Conservation (phyloP, 371 early-diverging fungal genomes). For the Mucor indicus region DNA sequence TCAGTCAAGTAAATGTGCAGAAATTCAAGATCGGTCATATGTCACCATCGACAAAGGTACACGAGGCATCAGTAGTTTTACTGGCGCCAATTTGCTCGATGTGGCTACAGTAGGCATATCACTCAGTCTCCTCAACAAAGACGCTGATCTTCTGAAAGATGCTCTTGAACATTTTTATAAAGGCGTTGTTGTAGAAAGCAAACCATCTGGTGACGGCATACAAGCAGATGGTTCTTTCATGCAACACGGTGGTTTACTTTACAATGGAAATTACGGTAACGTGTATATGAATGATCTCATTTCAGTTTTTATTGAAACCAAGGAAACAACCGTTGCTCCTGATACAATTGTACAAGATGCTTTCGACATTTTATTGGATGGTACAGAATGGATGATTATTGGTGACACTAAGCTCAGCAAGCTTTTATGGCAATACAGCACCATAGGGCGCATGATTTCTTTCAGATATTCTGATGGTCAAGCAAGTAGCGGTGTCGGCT, state of each 20-base stretch:
- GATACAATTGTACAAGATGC: slow-evolving; percentile 1
- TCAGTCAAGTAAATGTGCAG: slow-evolving; percentile 11
- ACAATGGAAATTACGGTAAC: slow-evolving; percentile 34
- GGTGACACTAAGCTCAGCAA: slow-evolving; percentile 11
- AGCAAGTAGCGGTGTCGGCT: slow-evolving; percentile 20
- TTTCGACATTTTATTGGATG: slow-evolving; percentile 21
- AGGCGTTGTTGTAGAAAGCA: slow-evolving; percentile 7
- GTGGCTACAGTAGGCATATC: slow-evolving; percentile 23
- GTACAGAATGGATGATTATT: slow-evolving; percentile 35
- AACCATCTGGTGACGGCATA: slow-evolving; percentile 21
- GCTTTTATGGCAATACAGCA: slow-evolving; percentile 33
- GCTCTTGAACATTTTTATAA: slow-evolving; percentile 18
- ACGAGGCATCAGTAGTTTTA: slow-evolving; percentile 1
- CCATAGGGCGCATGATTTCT: slow-evolving; percentile 32
- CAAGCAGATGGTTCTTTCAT: slow-evolving; percentile 36
- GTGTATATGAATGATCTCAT: slow-evolving; percentile 25
- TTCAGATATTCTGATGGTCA: slow-evolving; percentile 17
- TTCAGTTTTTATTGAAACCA: slow-evolving; percentile 17
- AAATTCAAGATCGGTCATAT: slow-evolving; percentile 17
- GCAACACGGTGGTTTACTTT: slow-evolving; percentile 28
- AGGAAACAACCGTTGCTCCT: slow-evolving; percentile 14
- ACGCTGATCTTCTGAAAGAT: slow-evolving; percentile 1
- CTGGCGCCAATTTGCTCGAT: slow-evolving; percentile 30
- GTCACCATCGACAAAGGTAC: not conserved
- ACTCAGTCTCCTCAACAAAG: slow-evolving; percentile 10